Percentiles rank a stretch among this genome's conserved stretches.
These are phyloP conservation scores for Globisporangium paroecandrum DNA, from an alignment of 352 stramenopile species.

Conservation along the genomic window DNA sequence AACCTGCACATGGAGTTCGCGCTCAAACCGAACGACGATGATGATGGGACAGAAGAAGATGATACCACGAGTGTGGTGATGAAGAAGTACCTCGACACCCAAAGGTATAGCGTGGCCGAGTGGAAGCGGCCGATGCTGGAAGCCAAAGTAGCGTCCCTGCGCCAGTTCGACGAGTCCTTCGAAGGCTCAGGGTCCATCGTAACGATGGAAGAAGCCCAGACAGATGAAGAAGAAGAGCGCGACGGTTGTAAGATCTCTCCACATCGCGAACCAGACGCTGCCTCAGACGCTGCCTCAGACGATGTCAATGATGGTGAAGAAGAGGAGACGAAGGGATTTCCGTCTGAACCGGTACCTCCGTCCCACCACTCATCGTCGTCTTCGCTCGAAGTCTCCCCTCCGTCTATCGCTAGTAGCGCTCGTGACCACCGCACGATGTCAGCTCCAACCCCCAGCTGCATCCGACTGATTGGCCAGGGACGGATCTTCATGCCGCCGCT, in stretches of 20 bases:
- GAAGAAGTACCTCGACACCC: conserved; percentile 42
- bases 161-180: conserved; percentile 42
- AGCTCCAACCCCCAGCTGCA: neutral
- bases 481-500: conserved; percentile 28
- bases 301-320: conserved; percentile 3
- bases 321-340: neutral
- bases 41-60: neutral
- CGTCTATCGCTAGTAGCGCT: neutral
- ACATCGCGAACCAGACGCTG: conserved; percentile 20
- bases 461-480: conserved; percentile 30
- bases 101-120: conserved; percentile 39
- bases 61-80: conserved; percentile 27
- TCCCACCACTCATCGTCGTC: neutral
- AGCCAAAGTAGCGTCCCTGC: conserved; percentile 42
- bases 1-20: conserved; percentile 47
- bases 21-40: conserved; percentile 11
- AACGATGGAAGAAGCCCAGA: neutral
- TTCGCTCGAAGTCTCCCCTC: neutral
- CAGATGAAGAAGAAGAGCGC: neutral
- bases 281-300: conserved; percentile 19
- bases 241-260: conserved; percentile 14
- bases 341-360: neutral
- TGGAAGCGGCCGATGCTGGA: conserved; percentile 45
- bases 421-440: neutral
- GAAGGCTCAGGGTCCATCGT: conserved; percentile 14